Evolutionary conservation across 2,329 filamentous ascomycete genomes (phyloP), one percentile per base, ranked within the genome.

Genomic region (Gliomastix tumulicola): DNA sequence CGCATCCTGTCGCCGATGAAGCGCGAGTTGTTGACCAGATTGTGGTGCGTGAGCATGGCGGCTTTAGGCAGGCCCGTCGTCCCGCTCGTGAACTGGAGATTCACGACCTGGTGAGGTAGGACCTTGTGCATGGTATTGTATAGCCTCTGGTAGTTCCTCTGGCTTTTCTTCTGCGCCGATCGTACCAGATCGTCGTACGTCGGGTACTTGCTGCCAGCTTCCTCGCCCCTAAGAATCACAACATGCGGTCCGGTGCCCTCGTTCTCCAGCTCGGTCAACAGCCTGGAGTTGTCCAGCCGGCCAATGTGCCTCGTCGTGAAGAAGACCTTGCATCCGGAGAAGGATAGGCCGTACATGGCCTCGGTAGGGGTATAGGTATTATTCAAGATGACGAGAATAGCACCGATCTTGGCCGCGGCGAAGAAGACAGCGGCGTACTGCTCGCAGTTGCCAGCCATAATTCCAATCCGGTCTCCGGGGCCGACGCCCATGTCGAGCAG

Each of bases 381-480:
- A 62, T 89, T 89, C 45, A 89, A 64, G 31, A 88, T 86, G 20
- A 88, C 84, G 36, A 88, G 65, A 32, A 83, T 78, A 32, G 74
- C 79, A 9, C 81, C 80, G 15, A 84, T 70, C 32, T 76, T 69
- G 28, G 79, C 77, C 10, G 78, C 80, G 4, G 81, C 82, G 46
- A 88, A 87, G 65, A 87, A 85, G 13, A 87, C 71, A 4, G 82
- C 71, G 21, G 84, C 60, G 78, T 90, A 90, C 75, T 94, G 70
- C 73, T 94, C 63, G 69, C 88, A 65, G 74, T 94, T 62, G 65
- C 88, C 49, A 59, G 83, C 82, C 79, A 88, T 86, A 45, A 89
- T 80, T 21, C 77, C 84, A 20, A 88, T 69, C 12, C 82, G 70
- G 54, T 88, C 84, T 23, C 82, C 82, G 21, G 75, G 72, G 27